A percentile compares a stretch with the other conserved stretches of the same genome.
These are phyloP conservation scores for Oryza longistaminata DNA, from an alignment of 176 grass and related monocot species.

Conservation along the genomic window DNA sequence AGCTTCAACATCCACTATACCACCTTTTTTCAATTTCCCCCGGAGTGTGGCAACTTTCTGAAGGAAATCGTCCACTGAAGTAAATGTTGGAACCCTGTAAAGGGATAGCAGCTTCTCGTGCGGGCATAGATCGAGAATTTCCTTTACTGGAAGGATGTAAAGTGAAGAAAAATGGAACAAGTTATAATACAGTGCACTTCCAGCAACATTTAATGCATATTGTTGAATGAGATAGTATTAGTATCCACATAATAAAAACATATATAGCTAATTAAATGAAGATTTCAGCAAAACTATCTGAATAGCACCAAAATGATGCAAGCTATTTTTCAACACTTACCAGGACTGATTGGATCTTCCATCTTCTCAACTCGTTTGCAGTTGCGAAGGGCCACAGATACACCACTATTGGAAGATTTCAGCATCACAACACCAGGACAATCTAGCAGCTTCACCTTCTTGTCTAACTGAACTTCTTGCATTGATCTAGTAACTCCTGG, in stretches of 20 bases:
- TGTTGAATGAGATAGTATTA: not conserved
- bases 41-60: slow-evolving; percentile 75
- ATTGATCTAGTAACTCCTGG: slow-evolving; percentile 92
- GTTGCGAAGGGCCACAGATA: slow-evolving; percentile 82
- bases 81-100: slow-evolving; percentile 81
- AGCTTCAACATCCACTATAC: slow-evolving; percentile 86
- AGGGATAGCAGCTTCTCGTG: slow-evolving; percentile 74
- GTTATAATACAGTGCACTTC: slow-evolving; percentile 2
- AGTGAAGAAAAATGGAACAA: slow-evolving; percentile 22
- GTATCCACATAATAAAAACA: not conserved
- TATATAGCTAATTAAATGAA: slow-evolving; percentile 5
- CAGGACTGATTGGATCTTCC: slow-evolving; percentile 83
- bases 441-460: slow-evolving; percentile 94
- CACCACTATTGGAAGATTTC: slow-evolving; percentile 61
- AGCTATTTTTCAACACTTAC: slow-evolving; percentile 33
- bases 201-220: not conserved
- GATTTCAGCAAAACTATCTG: not conserved
- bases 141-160: slow-evolving; percentile 62
- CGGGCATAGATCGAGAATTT: slow-evolving; percentile 79
- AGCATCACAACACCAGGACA: slow-evolving; percentile 98
- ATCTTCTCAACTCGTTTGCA: slow-evolving; percentile 97
- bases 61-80: slow-evolving; percentile 90
- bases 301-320: not conserved
- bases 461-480: slow-evolving; percentile 95
- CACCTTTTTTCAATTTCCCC: slow-evolving; percentile 93